Conservation (phyloP, 176 grass and related monocot species). For the Musa troglodytarum region DNA sequence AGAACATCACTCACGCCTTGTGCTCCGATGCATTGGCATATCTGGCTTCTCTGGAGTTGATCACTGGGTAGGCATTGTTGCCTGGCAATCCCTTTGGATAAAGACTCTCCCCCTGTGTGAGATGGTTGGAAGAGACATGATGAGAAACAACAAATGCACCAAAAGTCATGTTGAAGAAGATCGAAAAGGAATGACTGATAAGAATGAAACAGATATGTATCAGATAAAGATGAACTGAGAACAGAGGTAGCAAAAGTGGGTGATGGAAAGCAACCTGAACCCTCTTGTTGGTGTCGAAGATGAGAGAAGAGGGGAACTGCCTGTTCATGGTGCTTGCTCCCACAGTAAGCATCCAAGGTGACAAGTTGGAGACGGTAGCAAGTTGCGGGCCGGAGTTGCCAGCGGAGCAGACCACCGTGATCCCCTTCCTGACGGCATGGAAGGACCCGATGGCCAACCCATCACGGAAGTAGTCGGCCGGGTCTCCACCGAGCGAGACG, state of each 20-base stretch:
- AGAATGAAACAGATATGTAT: background rate
- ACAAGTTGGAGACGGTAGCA: constrained; percentile 3
- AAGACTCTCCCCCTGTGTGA: constrained; percentile 49
- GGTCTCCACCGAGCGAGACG: constrained; percentile 14
- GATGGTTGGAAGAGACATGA: background rate
- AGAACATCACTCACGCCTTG: constrained; percentile 10
- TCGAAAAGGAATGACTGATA: background rate
- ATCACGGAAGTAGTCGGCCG: background rate
- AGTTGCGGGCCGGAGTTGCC: constrained; percentile 9
- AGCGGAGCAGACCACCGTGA: constrained; percentile 5
- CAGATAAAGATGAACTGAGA: background rate
- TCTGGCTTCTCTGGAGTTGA: constrained; percentile 28
- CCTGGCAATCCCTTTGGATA: constrained; percentile 32
- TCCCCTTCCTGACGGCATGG: constrained; percentile 13
- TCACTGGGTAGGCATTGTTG: constrained; percentile 35
- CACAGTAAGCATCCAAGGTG: constrained; percentile 10
- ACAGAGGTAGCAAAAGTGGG: too few relatives aligned
- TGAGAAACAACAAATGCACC: background rate
- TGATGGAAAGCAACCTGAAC: background rate
- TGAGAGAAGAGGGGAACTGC: background rate
- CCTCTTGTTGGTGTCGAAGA: background rate
- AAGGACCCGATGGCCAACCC: constrained; percentile 11
- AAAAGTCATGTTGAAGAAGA: background rate
- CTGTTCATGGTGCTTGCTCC: constrained; percentile 13
- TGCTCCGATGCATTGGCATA: background rate